Evolutionary conservation across 495 filamentous ascomycete species (phyloP).

Genomic region (Podospora didyma): DNA sequence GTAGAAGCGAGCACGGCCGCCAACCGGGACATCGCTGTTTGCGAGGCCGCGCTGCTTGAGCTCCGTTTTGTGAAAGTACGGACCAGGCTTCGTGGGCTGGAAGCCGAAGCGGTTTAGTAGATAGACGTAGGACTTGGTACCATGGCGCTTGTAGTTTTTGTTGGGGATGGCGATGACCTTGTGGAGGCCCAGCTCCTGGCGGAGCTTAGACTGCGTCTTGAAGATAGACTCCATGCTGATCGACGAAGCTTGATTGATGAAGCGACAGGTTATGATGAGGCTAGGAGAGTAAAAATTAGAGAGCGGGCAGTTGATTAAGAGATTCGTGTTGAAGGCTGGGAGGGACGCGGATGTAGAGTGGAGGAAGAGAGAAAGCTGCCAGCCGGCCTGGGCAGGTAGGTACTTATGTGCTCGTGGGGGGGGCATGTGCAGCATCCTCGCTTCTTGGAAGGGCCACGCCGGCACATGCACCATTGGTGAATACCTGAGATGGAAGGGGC

Average conservation of each 20-base stretch:
- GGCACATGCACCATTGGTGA: too few relatives aligned
- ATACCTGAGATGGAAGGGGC: too few relatives aligned
- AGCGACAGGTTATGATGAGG: background rate
- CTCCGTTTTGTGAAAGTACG: constrained; percentile 52
- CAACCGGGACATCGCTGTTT: constrained; percentile 30
- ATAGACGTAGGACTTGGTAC: constrained; percentile 69
- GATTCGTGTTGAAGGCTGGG: background rate
- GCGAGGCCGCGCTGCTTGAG: constrained; percentile 30
- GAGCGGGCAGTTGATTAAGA: background rate
- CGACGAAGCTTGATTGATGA: constrained; percentile 1
- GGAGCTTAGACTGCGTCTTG: constrained; percentile 29
- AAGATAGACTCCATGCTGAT: constrained; percentile 31
- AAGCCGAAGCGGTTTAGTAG: constrained; percentile 68
- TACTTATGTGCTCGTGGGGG: too few relatives aligned
- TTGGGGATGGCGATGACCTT: constrained; percentile 54
- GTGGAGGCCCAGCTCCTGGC: constrained; percentile 35
- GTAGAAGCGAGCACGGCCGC: constrained; percentile 42
- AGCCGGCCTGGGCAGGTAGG: too few relatives aligned
- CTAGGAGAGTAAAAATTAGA: background rate
- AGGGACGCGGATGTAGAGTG: background rate
- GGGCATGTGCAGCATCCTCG: too few relatives aligned
- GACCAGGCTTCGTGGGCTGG: constrained; percentile 63
- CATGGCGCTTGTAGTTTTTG: constrained; percentile 58
- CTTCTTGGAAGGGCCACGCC: too few relatives aligned
- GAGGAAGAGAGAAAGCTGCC: too few relatives aligned